Conservation (phyloP, 176 grass and related monocot species). For the Avena sativa region DNA sequence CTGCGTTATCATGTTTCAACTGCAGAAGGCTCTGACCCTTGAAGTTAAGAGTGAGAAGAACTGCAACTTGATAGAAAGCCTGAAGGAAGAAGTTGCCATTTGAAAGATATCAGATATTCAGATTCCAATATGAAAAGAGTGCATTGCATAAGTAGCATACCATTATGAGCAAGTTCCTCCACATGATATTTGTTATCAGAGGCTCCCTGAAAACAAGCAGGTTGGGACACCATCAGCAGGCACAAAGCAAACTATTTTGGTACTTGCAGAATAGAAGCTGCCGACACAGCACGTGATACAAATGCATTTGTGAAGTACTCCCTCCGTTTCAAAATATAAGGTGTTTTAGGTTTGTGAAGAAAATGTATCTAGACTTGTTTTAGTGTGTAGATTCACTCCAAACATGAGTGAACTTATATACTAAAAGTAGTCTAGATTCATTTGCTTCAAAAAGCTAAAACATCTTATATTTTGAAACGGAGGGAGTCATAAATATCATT, state of each 20-base stretch:
- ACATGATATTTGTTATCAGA: conserved; percentile 97
- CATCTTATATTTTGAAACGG: no score
- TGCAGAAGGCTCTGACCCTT: conserved; percentile 67
- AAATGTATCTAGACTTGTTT: no score
- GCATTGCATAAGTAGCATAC: conserved; percentile 42
- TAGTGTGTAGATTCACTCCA: no score
- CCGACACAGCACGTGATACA: background rate
- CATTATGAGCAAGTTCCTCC: conserved; percentile 95
- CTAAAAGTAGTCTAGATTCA: no score
- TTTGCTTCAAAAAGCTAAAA: no score
- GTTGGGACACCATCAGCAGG: conserved; percentile 21
- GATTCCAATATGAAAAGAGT: background rate
- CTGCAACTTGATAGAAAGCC: conserved; percentile 79
- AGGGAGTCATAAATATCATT: no score
- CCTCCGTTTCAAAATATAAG: no score
- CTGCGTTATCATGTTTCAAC: conserved; percentile 61
- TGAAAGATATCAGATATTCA: background rate
- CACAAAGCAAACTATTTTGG: conserved; percentile 19
- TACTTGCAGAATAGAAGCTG: background rate
- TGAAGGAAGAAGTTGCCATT: conserved; percentile 47
- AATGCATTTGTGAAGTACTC: background rate
- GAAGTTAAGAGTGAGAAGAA: conserved; percentile 89
- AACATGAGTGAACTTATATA: no score
- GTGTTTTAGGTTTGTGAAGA: no score
- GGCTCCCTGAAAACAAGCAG: conserved; percentile 72